Percentiles rank a stretch among this genome's conserved stretches.
Evolutionary conservation across 345 rosid species (phyloP).

Genomic region (Eucalyptus polybractea): DNA sequence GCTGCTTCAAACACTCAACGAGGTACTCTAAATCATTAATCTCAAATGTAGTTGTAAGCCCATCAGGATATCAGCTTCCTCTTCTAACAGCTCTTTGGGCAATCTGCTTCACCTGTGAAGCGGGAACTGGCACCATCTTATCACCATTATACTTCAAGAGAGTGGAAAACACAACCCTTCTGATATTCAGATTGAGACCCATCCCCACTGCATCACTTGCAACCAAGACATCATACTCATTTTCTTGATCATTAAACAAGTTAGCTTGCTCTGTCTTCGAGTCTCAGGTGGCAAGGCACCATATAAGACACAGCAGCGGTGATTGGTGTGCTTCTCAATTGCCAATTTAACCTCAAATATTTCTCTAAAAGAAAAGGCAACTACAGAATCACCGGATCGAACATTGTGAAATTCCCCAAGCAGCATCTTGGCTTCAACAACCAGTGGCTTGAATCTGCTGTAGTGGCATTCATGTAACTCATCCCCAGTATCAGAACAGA

Average conservation of each 20-base stretch:
- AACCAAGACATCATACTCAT: slow-evolving; percentile 81
- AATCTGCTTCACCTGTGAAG: slow-evolving; percentile 87
- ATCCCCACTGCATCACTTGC: slow-evolving; percentile 96
- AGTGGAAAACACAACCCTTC: slow-evolving; percentile 66
- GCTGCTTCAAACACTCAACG: too few relatives aligned
- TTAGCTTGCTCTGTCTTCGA: slow-evolving; percentile 78
- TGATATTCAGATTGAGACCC: slow-evolving; percentile 89
- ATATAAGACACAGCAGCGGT: slow-evolving; percentile 82
- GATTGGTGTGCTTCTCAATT: slow-evolving; percentile 68
- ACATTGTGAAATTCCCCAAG: too few relatives aligned
- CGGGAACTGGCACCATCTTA: slow-evolving; percentile 64
- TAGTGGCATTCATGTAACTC: too few relatives aligned
- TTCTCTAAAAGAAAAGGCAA: slow-evolving; percentile 55
- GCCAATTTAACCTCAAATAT: slow-evolving; percentile 86
- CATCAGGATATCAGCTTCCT: slow-evolving; percentile 83
- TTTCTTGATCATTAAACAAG: slow-evolving; percentile 77
- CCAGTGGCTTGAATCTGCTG: too few relatives aligned
- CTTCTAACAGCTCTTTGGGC: slow-evolving; percentile 88
- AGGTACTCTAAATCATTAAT: slow-evolving; percentile 2
- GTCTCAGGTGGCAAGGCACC: slow-evolving; percentile 95
- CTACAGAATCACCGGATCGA: too few relatives aligned
- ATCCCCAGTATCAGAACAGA: too few relatives aligned
- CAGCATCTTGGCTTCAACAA: too few relatives aligned
- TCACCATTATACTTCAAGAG: slow-evolving; percentile 77
- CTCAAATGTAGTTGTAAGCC: slow-evolving; percentile 69